phyloP scores from a whole-genome alignment of 2,329 filamentous ascomycete species.

The Colletotrichum theobromicola region DNA sequence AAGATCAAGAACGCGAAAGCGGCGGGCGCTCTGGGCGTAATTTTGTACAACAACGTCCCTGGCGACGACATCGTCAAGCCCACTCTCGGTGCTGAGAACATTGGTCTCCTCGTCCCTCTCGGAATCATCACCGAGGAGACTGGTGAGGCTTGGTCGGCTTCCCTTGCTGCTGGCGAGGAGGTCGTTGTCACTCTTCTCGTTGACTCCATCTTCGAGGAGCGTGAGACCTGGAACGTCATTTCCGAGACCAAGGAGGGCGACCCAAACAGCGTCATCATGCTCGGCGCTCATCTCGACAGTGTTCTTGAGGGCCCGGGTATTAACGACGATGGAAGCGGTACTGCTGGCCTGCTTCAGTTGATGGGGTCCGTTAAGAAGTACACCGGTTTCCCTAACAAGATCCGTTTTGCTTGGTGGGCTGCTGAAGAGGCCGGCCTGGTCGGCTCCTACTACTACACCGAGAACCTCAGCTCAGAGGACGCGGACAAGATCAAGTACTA shows the following conservation, averaged over 20 bases:
- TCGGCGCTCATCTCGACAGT: conserved; percentile 46
- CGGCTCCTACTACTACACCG: conserved; percentile 45
- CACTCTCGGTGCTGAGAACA: conserved; percentile 54
- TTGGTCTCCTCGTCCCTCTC: conserved; percentile 37
- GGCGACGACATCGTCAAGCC: conserved; percentile 48
- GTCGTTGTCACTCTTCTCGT: conserved; percentile 39
- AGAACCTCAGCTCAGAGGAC: conserved; percentile 38
- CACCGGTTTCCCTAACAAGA: conserved; percentile 43
- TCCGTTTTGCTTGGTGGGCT: conserved; percentile 47
- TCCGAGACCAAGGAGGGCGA: conserved; percentile 47
- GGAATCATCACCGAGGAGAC: conserved; percentile 39
- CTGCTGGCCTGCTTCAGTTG: conserved; percentile 40
- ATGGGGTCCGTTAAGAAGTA: conserved; percentile 39
- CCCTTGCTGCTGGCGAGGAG: conserved; percentile 35
- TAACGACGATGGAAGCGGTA: conserved; percentile 46
- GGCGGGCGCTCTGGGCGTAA: conserved; percentile 45
- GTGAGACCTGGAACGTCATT: conserved; percentile 45
- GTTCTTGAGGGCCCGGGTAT: conserved; percentile 43
- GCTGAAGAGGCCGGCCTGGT: conserved; percentile 47
- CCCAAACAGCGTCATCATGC: conserved; percentile 44
- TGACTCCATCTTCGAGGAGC: conserved; percentile 39
- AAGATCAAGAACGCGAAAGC: conserved; percentile 49
- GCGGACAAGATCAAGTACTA: conserved; percentile 66
- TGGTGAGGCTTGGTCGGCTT: conserved; percentile 38
- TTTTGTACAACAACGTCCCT: conserved; percentile 67